Conservation (phyloP, 352 stramenopile species). For the Globisporangium iwayamae region DNA sequence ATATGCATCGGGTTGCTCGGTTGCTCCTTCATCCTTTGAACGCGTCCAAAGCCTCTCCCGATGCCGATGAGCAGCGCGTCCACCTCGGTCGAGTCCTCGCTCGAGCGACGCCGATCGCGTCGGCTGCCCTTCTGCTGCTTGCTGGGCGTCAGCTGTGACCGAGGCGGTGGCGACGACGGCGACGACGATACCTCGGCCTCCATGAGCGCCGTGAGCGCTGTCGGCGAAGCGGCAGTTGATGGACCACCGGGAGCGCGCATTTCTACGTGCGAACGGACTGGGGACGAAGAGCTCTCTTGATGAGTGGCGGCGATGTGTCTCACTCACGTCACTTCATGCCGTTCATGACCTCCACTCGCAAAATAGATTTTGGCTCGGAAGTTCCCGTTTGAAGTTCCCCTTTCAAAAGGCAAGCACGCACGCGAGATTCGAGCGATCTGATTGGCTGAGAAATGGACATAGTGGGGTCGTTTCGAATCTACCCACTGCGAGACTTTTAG, state of each 20-base stretch:
- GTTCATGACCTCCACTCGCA: neutral
- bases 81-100: slow-evolving; percentile 15
- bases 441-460: neutral
- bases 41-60: neutral
- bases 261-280: neutral
- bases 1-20: neutral
- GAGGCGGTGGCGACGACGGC: neutral
- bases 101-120: slow-evolving; percentile 11
- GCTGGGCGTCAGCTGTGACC: neutral
- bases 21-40: neutral
- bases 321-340: neutral
- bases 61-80: slow-evolving; percentile 7
- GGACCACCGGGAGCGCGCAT: neutral
- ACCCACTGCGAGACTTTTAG: neutral
- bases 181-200: neutral
- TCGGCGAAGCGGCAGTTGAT: neutral
- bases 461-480: neutral
- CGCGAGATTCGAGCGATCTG: neutral
- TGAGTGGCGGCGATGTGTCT: neutral
- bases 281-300: neutral
- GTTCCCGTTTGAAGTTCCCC: too few relatives aligned
- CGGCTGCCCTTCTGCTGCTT: neutral
- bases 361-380: neutral
- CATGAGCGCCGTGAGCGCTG: slow-evolving; percentile 1
- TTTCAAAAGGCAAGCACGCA: neutral